Conservation (phyloP, 352 stramenopile genomes). For the Pythium brachiatum region DNA sequence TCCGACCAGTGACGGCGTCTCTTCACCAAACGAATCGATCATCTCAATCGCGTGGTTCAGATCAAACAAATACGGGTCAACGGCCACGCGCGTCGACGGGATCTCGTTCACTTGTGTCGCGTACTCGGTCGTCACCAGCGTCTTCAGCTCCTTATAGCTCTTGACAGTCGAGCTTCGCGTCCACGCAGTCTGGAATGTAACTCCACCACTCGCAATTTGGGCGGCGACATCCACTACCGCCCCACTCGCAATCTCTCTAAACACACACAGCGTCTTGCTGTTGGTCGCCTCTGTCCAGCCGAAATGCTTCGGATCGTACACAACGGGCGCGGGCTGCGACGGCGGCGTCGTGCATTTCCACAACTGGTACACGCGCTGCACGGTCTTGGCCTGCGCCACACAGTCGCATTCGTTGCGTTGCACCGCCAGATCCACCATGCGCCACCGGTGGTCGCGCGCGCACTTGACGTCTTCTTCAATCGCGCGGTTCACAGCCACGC, state of each 20-base stretch:
- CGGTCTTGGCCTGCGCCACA: slow-evolving; percentile 77
- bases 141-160: slow-evolving; percentile 80
- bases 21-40: slow-evolving; percentile 85
- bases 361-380: slow-evolving; percentile 89
- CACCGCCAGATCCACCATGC: slow-evolving; percentile 85
- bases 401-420: slow-evolving; percentile 93
- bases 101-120: slow-evolving; percentile 28
- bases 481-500: slow-evolving; percentile 54
- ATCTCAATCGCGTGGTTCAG: slow-evolving; percentile 85
- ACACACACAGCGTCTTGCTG: slow-evolving; percentile 49
- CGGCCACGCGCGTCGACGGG: slow-evolving; percentile 26
- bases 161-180: slow-evolving; percentile 52
- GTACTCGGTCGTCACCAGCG: slow-evolving; percentile 44
- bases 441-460: slow-evolving; percentile 93
- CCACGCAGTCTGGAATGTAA: slow-evolving; percentile 72
- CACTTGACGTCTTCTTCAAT: slow-evolving; percentile 82
- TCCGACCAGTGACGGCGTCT: slow-evolving; percentile 72
- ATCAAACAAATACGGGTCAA: slow-evolving; percentile 93
- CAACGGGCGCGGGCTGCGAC: slow-evolving; percentile 22
- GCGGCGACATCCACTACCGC: slow-evolving; percentile 14
- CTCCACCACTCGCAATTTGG: slow-evolving; percentile 27
- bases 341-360: slow-evolving; percentile 90
- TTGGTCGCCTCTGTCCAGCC: slow-evolving; percentile 59
- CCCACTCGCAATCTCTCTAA: slow-evolving; percentile 28
- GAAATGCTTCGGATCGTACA: slow-evolving; percentile 48